Evolutionary conservation across 2,329 filamentous ascomycete genomes (phyloP).

Genomic region (Microcera coccophila): DNA sequence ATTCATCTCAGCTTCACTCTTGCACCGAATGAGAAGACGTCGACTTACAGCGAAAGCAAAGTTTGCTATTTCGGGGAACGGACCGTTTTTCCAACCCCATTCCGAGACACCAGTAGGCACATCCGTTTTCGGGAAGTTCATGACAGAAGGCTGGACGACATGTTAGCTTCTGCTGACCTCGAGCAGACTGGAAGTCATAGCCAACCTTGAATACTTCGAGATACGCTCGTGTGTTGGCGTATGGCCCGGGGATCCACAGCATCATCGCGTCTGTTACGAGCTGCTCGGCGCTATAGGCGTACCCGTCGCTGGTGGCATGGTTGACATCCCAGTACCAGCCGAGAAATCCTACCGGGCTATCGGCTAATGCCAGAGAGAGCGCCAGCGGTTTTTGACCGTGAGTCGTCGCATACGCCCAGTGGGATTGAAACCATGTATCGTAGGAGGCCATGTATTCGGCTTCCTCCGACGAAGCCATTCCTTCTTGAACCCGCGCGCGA

Average conservation of each 20-base stretch:
- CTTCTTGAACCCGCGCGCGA: background rate
- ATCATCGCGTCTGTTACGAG: slow-evolving; percentile 7
- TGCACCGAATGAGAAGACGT: no score
- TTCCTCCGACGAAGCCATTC: slow-evolving; percentile 1
- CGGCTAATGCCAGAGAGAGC: slow-evolving; percentile 1
- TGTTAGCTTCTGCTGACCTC: no score
- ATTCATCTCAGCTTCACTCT: no score
- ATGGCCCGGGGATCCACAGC: slow-evolving; percentile 5
- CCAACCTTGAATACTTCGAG: slow-evolving; percentile 1
- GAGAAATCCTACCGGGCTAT: slow-evolving; percentile 6
- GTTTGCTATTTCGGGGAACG: no score
- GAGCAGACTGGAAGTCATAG: no score
- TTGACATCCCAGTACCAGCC: slow-evolving; percentile 5
- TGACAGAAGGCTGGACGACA: no score
- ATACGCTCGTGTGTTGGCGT: slow-evolving; percentile 1
- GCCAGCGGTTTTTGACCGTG: slow-evolving; percentile 2
- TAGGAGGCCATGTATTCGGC: background rate
- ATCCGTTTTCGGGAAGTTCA: no score
- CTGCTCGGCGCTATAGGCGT: slow-evolving; percentile 1
- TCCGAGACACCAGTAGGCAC: no score
- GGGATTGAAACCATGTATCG: background rate
- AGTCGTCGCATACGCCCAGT: slow-evolving; percentile 3
- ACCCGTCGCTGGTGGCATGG: slow-evolving; percentile 1
- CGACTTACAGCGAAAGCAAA: no score
- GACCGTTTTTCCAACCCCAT: no score